These are phyloP conservation scores for Exophiala spinifera DNA, from an alignment of 2,329 filamentous ascomycete species.

Conservation along the genomic window DNA sequence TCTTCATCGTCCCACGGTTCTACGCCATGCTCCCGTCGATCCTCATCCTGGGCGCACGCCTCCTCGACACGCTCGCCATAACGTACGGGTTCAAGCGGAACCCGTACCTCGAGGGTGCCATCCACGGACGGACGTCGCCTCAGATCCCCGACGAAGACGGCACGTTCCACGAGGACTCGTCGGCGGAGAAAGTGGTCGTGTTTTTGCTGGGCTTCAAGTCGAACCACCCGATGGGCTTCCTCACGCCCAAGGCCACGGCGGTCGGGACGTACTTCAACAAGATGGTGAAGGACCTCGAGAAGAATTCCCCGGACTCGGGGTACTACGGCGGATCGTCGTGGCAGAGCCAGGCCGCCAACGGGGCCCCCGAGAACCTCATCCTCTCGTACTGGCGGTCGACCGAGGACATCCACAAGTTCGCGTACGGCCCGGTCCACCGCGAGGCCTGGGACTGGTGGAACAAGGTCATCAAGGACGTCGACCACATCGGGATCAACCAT, in stretches of 20 bases:
- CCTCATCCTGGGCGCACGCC: conserved; percentile 33
- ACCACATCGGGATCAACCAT: conserved; percentile 46
- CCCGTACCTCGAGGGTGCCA: conserved; percentile 36
- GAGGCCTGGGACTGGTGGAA: conserved; percentile 47
- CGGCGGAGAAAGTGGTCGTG: conserved; percentile 36
- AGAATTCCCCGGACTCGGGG: conserved; percentile 28
- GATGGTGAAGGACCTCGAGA: conserved; percentile 33
- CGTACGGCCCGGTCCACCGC: conserved; percentile 41
- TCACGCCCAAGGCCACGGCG: conserved; percentile 36
- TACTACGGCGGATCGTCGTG: conserved; percentile 37
- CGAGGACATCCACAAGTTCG: conserved; percentile 45
- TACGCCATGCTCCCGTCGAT: conserved; percentile 37
- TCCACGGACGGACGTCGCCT: conserved; percentile 37
- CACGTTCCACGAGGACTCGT: conserved; percentile 27
- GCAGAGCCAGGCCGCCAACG: conserved; percentile 34
- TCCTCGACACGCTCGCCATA: conserved; percentile 36
- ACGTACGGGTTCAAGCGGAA: conserved; percentile 37
- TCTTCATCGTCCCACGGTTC: conserved; percentile 34
- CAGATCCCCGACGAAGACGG: conserved; percentile 39
- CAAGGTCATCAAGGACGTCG: conserved; percentile 33
- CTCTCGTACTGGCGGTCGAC: conserved; percentile 43
- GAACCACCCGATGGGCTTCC: conserved; percentile 42
- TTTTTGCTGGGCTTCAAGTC: conserved; percentile 39
- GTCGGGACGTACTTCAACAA: conserved; percentile 34
- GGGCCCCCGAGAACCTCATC: conserved; percentile 36